Evolutionary conservation across 2,329 filamentous ascomycete genomes (phyloP), one percentile per base, ranked within the genome.

Genomic region (Metarhizium guizhouense): DNA sequence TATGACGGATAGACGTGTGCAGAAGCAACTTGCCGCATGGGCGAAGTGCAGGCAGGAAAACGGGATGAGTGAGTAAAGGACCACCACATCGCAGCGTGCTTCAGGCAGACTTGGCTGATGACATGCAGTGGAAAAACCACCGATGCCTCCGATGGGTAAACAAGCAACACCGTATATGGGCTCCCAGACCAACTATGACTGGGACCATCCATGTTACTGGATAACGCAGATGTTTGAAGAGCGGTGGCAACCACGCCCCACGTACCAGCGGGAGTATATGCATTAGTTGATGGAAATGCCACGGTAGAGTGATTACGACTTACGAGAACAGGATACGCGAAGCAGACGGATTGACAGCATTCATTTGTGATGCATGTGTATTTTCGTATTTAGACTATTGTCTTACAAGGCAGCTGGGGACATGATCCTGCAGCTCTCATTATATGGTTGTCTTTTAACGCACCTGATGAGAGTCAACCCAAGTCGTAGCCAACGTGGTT

Each of bases 211-310:
- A 6, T 62, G 74, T 1, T 75, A 73, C 58, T 78, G 77, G 64
- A 67, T 76, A 10, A 70, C 72, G 7, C 74, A 76, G 54, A 74
- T 79, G 67, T 76, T 77, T 47, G 70, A 74, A 51, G 62, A 68
- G 2, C 58, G 66, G 4, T 79, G 76, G 76, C 53, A 55, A 5
- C 64, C 72, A 6, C 67, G 67, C 55, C 58, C 62, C 0, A 70
- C 65, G 0, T 70, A 70, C 52, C 58, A 64, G 42, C 56, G 62
- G 11, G 67, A 69, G 51, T 43, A 56, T 43, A 8, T n/a, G 4
- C 40, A 43, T 13, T 4, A 20, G 7, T 8, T 18, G n/a, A 45
- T 25, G 7, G 42, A 6, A 45, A 10, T 45, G 10, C 8, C 42
- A 6, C 25, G 20, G 16, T 32, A 8, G 25, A 25, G 25, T 25